Evolutionary conservation across 495 filamentous ascomycete genomes (phyloP), one percentile per base, ranked within the genome.

Genomic region (Acidomyces sp.): DNA sequence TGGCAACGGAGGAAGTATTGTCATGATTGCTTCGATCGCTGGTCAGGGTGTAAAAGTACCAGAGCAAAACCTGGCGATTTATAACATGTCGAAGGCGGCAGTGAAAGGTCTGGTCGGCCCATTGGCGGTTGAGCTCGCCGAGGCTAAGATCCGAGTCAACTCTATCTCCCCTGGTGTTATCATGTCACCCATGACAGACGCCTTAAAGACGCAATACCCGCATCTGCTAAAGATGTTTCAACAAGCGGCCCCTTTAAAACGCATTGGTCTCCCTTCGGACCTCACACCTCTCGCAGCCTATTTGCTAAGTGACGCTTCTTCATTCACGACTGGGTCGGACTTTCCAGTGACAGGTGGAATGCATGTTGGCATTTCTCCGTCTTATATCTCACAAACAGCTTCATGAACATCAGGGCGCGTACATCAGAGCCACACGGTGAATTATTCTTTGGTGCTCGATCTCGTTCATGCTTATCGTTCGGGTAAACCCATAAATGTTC

Each of bases 41-140:
- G 43, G 34, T 2, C 51, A 43, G 16, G 43, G 43, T 27, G 27
- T 39, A 29, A 44, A 22, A 19, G 34, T 39, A 12, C 31, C 36
- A 3, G 24, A 37, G 7, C 48, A 51, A 32, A 46, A 32, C 18
- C 18, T 46, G 5, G 25, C 43, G 11, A 34, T 34, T 13, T 54
- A 54, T 39, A 40, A 33, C 23, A 44, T 44, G 37, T 54, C 47
- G 15, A 54, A 54, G 31, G 42, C 42, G 27, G 51, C 29, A 12
- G 48, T 54, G 12, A 27, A 35, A 13, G 48, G 41, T 6, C 39
- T 54, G 3, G 51, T 43, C 3, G 39, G 39, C 16, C 35, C 41
- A 17, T 38, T 54, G 5, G 42, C 48, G 11, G 42, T 41, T 10
- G 51, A 54, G 26, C 26, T 51, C 5, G 42, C 34, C 13, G 24